These are phyloP conservation scores for Meredithiella fracta DNA, from an alignment of 2,329 filamentous ascomycete genomes.

Conservation along the genomic window DNA sequence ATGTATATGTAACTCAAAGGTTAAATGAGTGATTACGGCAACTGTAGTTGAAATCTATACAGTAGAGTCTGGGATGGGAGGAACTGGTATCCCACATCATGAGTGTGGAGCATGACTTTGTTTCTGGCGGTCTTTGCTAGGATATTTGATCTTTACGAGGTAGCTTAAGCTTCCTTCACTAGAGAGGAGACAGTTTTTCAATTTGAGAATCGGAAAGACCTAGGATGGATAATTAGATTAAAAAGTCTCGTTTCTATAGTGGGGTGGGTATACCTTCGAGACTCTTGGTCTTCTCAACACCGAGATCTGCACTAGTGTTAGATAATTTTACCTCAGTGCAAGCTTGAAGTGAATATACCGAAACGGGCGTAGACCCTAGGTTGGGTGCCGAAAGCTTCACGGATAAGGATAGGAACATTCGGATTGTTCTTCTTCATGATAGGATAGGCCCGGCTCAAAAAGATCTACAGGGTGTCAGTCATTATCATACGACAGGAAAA, in stretches of 20 bases:
- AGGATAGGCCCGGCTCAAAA: constrained; percentile 80
- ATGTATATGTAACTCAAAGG: too few species aligned
- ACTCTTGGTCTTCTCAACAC: constrained; percentile 39
- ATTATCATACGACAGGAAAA: background rate
- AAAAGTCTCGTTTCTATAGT: background rate
- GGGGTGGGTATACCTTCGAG: constrained; percentile 29
- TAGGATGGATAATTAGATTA: constrained; percentile 15
- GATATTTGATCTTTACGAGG: background rate
- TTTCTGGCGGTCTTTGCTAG: background rate
- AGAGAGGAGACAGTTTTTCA: constrained; percentile 38
- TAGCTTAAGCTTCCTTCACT: constrained; percentile 27
- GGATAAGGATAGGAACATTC: constrained; percentile 78
- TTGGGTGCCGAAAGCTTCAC: constrained; percentile 71
- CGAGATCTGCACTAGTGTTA: constrained; percentile 28
- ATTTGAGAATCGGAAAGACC: constrained; percentile 44
- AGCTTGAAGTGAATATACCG: constrained; percentile 37
- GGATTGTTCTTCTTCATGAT: constrained; percentile 99
- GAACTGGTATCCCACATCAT: background rate
- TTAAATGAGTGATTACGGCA: background rate
- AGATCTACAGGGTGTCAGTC: constrained; percentile 42
- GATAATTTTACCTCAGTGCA: constrained; percentile 2
- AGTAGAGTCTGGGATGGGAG: background rate
- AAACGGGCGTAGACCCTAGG: constrained; percentile 87
- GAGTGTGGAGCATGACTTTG: constrained; percentile 2
- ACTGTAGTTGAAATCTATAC: background rate